phyloP scores from a whole-genome alignment of 192 early-diverging fungal genomes.

The Backusella westeae region DNA sequence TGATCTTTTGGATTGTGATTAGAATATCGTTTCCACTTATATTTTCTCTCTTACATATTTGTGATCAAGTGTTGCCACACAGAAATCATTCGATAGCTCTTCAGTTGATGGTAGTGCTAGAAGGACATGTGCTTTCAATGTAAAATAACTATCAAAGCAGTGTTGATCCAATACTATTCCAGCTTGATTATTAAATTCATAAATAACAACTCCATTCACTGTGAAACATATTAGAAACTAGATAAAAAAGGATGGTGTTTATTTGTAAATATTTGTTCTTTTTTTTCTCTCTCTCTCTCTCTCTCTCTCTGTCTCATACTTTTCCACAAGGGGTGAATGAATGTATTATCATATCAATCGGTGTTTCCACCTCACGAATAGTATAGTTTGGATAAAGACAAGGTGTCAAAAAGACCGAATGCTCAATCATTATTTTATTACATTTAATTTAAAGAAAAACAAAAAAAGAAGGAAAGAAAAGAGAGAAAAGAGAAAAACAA shows the following conservation, averaged over 20 bases:
- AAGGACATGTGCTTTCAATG: neutral
- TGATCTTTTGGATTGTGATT: neutral
- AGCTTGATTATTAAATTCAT: neutral
- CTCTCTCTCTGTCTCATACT: neutral
- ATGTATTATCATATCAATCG: neutral
- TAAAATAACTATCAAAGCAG: neutral
- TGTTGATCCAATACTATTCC: neutral
- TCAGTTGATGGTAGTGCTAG: neutral
- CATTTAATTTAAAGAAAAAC: neutral
- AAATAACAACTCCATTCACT: neutral
- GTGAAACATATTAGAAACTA: slow-evolving; percentile 5
- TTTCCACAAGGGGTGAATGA: neutral
- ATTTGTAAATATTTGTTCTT: neutral
- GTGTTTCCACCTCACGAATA: neutral
- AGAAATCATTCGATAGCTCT: neutral
- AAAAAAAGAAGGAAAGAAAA: neutral
- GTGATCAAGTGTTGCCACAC: neutral
- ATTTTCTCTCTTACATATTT: neutral
- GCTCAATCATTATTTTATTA: neutral
- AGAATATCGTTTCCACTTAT: too few relatives aligned
- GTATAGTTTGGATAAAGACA: neutral
- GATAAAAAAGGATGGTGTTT: neutral
- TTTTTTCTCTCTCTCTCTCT: too few relatives aligned
- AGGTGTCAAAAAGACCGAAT: neutral
- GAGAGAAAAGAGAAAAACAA: neutral